Evolutionary conservation across 2,329 filamentous ascomycete species (phyloP), one percentile per base, ranked within the genome.

Genomic region (Gremmenia infestans): DNA sequence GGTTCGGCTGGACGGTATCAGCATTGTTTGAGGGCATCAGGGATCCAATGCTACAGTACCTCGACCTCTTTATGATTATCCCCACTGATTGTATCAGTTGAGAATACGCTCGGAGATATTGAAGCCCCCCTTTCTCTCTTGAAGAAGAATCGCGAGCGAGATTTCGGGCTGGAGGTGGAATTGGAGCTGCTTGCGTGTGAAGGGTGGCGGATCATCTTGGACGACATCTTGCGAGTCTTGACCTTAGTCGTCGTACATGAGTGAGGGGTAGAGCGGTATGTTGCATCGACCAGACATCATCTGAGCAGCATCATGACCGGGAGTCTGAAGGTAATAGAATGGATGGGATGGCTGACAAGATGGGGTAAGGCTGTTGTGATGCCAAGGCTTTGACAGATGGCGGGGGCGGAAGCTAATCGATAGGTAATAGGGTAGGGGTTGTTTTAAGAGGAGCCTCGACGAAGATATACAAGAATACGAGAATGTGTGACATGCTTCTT

Each of bases 1-100:
- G 53, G 37, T 54, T 52, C 4, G 57, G 57, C 63, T 65, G 19
- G 2, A 40, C 14, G 42, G 28, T n/a, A 35, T 28, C 17, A 49
- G 60, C 43, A 63, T 55, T 17, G 28, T 28, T 23, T 6, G 46
- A 45, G 43, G 42, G 47, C 17, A 37, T 22, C 19, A 23, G 5
- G 12, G 15, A 39, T 12, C 32, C 11, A 23, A 36, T 22, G 14
- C n/a, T 14, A 32, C 50, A 17, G 32, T 43, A 58, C 59, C 50
- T 63, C 60, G 36, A 53, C 57, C 14, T 61, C 49, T 52, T 61
- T 63, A 28, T 61, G 2, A 2, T 8, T 45, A 25, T 45, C 42
- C 5, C 17, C 42, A 5, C 25, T 45, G 12, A 11, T 6, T 5
- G 17, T 19, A 45, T 45, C 42, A 19, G 11, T 25, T 25, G 17